A percentile compares a stretch with the other conserved stretches of the same genome.
Evolutionary conservation across 2,329 filamentous ascomycete species (phyloP).

Genomic region (Diaporthe citri): DNA sequence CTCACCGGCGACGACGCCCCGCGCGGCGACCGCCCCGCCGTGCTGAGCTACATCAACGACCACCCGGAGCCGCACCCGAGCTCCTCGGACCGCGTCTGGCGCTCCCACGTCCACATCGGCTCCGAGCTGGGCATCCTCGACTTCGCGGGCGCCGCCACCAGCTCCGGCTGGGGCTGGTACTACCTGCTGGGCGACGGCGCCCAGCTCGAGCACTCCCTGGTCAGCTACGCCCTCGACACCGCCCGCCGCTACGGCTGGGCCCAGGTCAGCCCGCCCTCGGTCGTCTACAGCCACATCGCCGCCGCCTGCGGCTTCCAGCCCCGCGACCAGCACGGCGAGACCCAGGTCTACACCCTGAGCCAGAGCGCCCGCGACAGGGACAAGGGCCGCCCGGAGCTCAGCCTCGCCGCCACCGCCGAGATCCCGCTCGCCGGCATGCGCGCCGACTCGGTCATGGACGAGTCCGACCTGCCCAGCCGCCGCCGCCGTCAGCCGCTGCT

Average conservation of each 20-base stretch:
- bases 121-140: conserved; percentile 89
- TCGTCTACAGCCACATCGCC: conserved; percentile 93
- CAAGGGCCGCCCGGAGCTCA: conserved; percentile 75
- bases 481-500: conserved; percentile 91
- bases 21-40: conserved; percentile 70
- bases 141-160: conserved; percentile 83
- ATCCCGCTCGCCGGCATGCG: conserved; percentile 95
- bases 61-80: conserved; percentile 59
- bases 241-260: conserved; percentile 80
- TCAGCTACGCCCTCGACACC: conserved; percentile 85
- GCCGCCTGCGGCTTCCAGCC: conserved; percentile 95
- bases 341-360: conserved; percentile 87
- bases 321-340: conserved; percentile 88
- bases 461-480: conserved; percentile 78
- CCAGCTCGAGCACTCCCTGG: conserved; percentile 91
- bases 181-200: conserved; percentile 93
- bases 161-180: conserved; percentile 98
- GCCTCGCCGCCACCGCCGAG: conserved; percentile 90
- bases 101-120: conserved; percentile 89
- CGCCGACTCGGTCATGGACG: conserved; percentile 77
- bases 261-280: conserved; percentile 84
- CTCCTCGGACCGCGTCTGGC: conserved; percentile 63
- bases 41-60: conserved; percentile 85
- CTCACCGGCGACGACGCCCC: conserved; percentile 84
- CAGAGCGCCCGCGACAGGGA: conserved; percentile 74